Evolutionary conservation across 345 rosid genomes (phyloP), one percentile per base, ranked within the genome.

Genomic region (Sonneratia alba): DNA sequence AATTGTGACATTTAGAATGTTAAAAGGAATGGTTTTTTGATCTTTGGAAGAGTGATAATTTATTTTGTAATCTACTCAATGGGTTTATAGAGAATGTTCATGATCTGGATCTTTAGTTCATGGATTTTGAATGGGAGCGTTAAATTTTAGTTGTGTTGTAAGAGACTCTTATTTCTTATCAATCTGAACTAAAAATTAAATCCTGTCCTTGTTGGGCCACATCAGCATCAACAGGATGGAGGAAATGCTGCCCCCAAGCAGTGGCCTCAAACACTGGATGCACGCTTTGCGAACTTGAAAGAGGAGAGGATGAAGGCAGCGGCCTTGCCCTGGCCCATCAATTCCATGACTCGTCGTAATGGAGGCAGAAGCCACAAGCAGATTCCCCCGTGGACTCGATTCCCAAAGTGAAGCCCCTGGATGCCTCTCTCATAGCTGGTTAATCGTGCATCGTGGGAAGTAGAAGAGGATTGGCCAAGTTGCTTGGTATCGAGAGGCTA

Each of bases 251-350:
- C 74, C 49, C 66, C 79, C 27, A 84, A 79, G 68, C 92, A 83
- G 79, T 79, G 81, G 84, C 85, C 94, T 62, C 85, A 88, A 49
- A 93, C 98, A 3, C 81, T 93, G 65, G 97, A 93, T 75, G 88
- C 96, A 1, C 78, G 87, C 49, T 91, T 89, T 86, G 97, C 98
- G 24, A 85, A 81, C 79, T 83, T 91, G 96, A 88, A 88, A 77
- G 92, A 91, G 81, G 87, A 88, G 84, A 83, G 97, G 71, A 82
- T 77, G 89, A 87, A 57, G 78, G 9, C 51, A 47, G 6, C 47
- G 2, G 79, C 68, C 69, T 67, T 81, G 16, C 43, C 83, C 32
- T 74, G 69, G n/a, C 75, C 74, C 59, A 79, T 75, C 71, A 85
- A 78, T 71, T 57, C 21, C 27, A 53, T 53, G n/a, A 51, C 13